phyloP scores from a whole-genome alignment of 495 filamentous ascomycete species.

The Oidiodendron maius region DNA sequence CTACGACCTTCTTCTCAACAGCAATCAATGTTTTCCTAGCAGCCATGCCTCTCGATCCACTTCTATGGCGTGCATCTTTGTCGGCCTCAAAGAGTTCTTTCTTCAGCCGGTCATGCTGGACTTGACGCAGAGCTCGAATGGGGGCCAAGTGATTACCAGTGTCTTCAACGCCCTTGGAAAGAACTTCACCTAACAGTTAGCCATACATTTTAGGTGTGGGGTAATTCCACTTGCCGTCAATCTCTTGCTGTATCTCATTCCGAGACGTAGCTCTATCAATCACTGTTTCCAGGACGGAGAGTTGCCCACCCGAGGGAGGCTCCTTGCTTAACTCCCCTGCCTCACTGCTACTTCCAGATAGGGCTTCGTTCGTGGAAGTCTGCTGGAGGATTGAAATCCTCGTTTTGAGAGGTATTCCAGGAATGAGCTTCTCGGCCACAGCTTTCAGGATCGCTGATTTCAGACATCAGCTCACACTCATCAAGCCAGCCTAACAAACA shows the following conservation, averaged over 20 bases:
- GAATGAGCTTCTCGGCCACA: conserved; percentile 71
- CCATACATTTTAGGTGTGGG: neutral
- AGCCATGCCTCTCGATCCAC: conserved; percentile 64
- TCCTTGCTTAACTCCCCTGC: neutral
- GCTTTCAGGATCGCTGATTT: conserved; percentile 60
- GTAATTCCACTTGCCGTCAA: conserved; percentile 39
- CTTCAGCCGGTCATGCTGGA: conserved; percentile 52
- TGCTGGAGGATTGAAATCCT: conserved; percentile 69
- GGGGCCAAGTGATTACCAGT: conserved; percentile 45
- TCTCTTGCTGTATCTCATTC: conserved; percentile 51
- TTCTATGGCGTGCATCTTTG: conserved; percentile 66
- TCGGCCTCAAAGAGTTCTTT: conserved; percentile 59
- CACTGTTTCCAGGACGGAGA: conserved; percentile 60
- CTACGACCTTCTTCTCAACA: conserved; percentile 55
- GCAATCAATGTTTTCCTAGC: conserved; percentile 64
- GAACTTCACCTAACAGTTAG: conserved; percentile 21
- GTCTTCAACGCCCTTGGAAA: conserved; percentile 39
- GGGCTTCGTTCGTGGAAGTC: conserved; percentile 30
- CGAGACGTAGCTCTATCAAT: conserved; percentile 57
- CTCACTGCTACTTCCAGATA: neutral
- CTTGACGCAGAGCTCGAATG: conserved; percentile 50
- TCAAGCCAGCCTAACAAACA: no score
- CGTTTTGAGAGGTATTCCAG: conserved; percentile 64
- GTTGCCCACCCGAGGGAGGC: neutral
- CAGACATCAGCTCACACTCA: conserved; percentile 9